Base-by-base conservation (phyloP, 2,329 filamentous ascomycete species). In the Colletotrichum theobromicola region DNA sequence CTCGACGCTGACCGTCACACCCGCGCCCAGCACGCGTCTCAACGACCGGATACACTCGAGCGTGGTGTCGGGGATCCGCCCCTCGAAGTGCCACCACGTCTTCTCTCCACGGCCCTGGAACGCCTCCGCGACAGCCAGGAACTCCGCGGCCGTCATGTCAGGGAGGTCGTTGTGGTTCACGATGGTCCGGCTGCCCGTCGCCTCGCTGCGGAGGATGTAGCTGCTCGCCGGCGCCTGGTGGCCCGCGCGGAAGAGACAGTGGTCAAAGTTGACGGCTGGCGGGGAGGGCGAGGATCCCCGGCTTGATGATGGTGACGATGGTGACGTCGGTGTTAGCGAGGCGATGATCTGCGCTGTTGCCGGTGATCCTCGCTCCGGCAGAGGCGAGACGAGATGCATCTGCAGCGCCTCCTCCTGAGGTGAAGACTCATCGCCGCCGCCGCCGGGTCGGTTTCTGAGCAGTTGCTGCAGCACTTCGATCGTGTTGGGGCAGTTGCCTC, bases 401-500 rank as follows among this genome's bases (percentile, higher is more conserved):
- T 78, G 79, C 46, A 85, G 77, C 37, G 76, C 24, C 35, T 57
- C 30, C 7, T 21, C 30, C 24, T 28, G 24, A 21, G 42, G 61
- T 64, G 57, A 32, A 18, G 55, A 32, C 26, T 4, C 26, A 9
- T 16, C 55, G 35, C 4, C 35, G 55, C 16, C 55, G 26, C 16
- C 53, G 55, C 70, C 62, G 15, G 74, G 73, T 30, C 16, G 53
- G 30, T 58, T 77, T 50, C 42, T 76, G 68, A 91, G 79, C 21
- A 94, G 87, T 80, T 95, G 92, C 75, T 91, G 88, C 30, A 95
- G 84, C 10, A 95, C 93, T 80, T 95, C 89, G 37, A 95, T 88
- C 5, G 90, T 90, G 81, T 95, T 95, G 28, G 92, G 89, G 76
- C 92, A 92, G 81, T 95, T 96, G 35, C 94, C 94, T 67, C 94